Percentiles rank a stretch among this genome's conserved stretches.
These are phyloP conservation scores for Scutellaria baicalensis DNA, from an alignment of 257 asterid species.

Conservation along the genomic window DNA sequence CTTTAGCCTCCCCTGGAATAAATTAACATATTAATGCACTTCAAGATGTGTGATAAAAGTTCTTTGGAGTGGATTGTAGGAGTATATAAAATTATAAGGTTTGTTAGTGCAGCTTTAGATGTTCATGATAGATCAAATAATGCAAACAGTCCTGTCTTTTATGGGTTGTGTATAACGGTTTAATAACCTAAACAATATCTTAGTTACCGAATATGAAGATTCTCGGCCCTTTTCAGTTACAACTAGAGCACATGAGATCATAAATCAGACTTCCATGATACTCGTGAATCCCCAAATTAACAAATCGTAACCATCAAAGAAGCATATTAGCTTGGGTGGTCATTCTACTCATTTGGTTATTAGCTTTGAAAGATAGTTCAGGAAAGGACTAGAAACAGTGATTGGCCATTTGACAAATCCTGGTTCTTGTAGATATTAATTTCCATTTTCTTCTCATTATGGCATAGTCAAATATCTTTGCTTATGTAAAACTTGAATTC, in stretches of 20 bases:
- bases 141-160: not conserved
- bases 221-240: not conserved
- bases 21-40: slow-evolving; percentile 6
- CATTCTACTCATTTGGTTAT: not conserved
- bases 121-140: not conserved
- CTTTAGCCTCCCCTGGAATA: slow-evolving; percentile 49
- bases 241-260: not conserved
- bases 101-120: not conserved
- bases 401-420: not conserved
- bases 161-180: not conserved
- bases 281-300: not conserved
- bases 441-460: not conserved
- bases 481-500: not conserved
- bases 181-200: not conserved
- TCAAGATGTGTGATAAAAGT: not conserved
- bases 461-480: not conserved
- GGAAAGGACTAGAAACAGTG: not conserved
- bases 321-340: not conserved
- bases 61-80: not conserved
- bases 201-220: not conserved
- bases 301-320: not conserved
- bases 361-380: not conserved
- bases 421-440: not conserved
- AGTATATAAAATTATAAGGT: not conserved
- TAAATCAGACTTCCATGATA: not conserved